phyloP scores from a whole-genome alignment of 2,329 filamentous ascomycete genomes.

The Pseudocercospora vitis region DNA sequence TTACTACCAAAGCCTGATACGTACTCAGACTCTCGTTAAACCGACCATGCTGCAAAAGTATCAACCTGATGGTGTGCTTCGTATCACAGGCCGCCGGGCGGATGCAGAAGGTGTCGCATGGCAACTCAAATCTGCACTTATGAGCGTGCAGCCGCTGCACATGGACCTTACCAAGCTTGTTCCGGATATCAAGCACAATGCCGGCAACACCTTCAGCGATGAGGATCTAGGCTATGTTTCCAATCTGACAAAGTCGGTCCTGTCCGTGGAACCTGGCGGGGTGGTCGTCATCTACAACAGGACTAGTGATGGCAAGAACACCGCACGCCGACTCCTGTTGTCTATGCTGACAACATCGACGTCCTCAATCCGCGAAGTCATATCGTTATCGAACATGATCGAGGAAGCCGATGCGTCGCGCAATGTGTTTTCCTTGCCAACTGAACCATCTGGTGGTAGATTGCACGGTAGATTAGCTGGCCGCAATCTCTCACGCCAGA shows the following conservation, averaged over 20 bases:
- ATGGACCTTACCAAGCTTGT: conserved; percentile 23
- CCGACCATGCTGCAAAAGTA: conserved; percentile 26
- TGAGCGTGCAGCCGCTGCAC: conserved; percentile 16
- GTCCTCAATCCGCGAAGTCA: background rate
- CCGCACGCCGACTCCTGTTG: conserved; percentile 26
- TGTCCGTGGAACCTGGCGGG: conserved; percentile 14
- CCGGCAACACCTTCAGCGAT: conserved; percentile 13
- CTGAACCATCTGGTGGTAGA: background rate
- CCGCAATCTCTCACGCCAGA: background rate
- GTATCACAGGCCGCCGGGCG: conserved; percentile 34
- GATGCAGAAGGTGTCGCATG: conserved; percentile 34
- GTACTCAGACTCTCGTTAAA: conserved; percentile 26
- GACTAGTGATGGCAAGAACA: conserved; percentile 10
- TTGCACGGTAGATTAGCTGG: conserved; percentile 4
- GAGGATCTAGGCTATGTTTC: conserved; percentile 26
- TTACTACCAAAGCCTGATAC: conserved; percentile 25
- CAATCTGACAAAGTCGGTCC: conserved; percentile 24
- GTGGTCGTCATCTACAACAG: conserved; percentile 16
- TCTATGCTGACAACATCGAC: conserved; percentile 1
- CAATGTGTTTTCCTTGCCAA: background rate
- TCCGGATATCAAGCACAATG: background rate
- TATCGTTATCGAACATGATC: background rate
- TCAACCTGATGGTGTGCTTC: conserved; percentile 28
- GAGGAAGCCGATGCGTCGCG: background rate
- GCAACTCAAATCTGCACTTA: conserved; percentile 26